Evolutionary conservation across 23 red algal species (phyloP).

Genomic region (Gracilariopsis chorda): DNA sequence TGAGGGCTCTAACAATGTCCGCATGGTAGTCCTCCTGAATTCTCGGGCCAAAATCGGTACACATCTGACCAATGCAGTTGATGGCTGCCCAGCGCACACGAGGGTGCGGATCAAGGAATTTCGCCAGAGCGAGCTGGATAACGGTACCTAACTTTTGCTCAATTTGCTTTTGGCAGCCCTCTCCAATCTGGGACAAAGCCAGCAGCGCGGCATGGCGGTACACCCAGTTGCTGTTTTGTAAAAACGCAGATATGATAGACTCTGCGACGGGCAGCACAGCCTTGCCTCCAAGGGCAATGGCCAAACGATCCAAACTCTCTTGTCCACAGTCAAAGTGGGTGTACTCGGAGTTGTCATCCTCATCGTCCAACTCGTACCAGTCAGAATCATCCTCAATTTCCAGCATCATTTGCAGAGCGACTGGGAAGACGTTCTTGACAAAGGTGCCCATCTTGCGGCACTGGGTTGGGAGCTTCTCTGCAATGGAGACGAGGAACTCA

Average conservation of each 20-base stretch:
- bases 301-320: slow-evolving; percentile 92
- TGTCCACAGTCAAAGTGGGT: slow-evolving; percentile 87
- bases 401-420: slow-evolving; percentile 92
- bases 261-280: slow-evolving; percentile 83
- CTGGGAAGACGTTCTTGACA: slow-evolving; percentile 72
- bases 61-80: slow-evolving; percentile 99
- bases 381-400: slow-evolving; percentile 93
- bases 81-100: slow-evolving; percentile 99
- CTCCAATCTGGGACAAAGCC: slow-evolving; percentile 95
- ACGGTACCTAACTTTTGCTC: slow-evolving; percentile 81
- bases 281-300: slow-evolving; percentile 96
- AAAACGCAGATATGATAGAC: slow-evolving; percentile 60
- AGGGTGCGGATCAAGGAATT: slow-evolving; percentile 86
- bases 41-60: slow-evolving; percentile 92
- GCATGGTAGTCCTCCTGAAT: slow-evolving; percentile 86
- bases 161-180: slow-evolving; percentile 96
- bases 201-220: slow-evolving; percentile 93
- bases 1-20: slow-evolving; percentile 69
- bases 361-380: slow-evolving; percentile 92
- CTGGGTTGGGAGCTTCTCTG: slow-evolving; percentile 84
- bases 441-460: slow-evolving; percentile 78
- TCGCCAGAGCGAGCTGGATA: slow-evolving; percentile 62
- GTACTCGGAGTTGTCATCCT: slow-evolving; percentile 72
- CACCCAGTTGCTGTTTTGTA: slow-evolving; percentile 71
- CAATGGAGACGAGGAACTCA: slow-evolving; percentile 87